Conservation (phyloP, 768 basidiomycete genomes). For the Mycena pura region DNA sequence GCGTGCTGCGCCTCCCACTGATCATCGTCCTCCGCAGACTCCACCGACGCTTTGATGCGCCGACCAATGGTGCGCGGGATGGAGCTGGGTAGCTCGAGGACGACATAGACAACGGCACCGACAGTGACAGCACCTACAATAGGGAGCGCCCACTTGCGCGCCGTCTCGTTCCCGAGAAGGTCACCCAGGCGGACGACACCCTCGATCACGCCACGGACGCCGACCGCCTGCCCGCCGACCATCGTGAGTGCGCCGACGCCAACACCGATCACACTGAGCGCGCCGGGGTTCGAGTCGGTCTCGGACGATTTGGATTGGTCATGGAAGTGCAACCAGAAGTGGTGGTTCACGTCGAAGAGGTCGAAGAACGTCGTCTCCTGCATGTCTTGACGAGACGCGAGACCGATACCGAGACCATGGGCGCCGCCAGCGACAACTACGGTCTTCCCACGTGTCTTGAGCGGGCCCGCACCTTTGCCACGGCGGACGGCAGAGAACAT, state of each 20-base stretch:
- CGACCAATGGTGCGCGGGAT: slow-evolving; percentile 92
- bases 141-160: slow-evolving; percentile 89
- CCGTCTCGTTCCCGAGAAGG: slow-evolving; percentile 77
- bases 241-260: slow-evolving; percentile 89
- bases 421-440: slow-evolving; percentile 78
- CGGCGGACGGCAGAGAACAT: slow-evolving; percentile 81
- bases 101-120: slow-evolving; percentile 79
- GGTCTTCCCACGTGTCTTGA: slow-evolving; percentile 47
- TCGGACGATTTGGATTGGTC: slow-evolving; percentile 46
- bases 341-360: slow-evolving; percentile 85
- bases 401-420: slow-evolving; percentile 82
- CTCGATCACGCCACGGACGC: slow-evolving; percentile 78
- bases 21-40: slow-evolving; percentile 54
- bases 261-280: slow-evolving; percentile 75
- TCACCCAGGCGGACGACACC: slow-evolving; percentile 78
- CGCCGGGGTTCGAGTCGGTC: slow-evolving; percentile 54
- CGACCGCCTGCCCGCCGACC: slow-evolving; percentile 84
- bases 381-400: slow-evolving; percentile 79
- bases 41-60: slow-evolving; percentile 73
- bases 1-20: slow-evolving; percentile 73
- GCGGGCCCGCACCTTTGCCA: slow-evolving; percentile 39
- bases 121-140: slow-evolving; percentile 78
- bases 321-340: slow-evolving; percentile 75
- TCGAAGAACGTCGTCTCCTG: slow-evolving; percentile 83
- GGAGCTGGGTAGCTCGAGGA: slow-evolving; percentile 86